These are phyloP conservation scores for Yamadazyma laniorum DNA, from an alignment of 805 yeast species.

Conservation along the genomic window DNA sequence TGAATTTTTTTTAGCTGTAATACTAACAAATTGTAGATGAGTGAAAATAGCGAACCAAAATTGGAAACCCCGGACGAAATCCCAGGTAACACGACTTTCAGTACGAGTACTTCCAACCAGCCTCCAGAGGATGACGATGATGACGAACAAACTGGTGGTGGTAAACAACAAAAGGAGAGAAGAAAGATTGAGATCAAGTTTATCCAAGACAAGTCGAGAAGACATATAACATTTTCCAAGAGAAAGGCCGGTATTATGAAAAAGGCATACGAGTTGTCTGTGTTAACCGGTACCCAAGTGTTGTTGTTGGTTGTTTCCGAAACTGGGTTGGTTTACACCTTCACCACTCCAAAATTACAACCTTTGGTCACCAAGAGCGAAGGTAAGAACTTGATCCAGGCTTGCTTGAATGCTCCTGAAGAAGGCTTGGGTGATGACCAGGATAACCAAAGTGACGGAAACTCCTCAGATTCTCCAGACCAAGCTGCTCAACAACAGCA, in stretches of 20 bases:
- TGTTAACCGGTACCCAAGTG: constrained; percentile 96
- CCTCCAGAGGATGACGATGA: constrained; percentile 49
- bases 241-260: constrained; percentile 99
- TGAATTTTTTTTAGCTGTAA: too few relatives aligned
- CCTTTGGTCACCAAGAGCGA: constrained; percentile 97
- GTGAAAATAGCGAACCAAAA: constrained; percentile 37
- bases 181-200: constrained; percentile 96
- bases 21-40: too few relatives aligned
- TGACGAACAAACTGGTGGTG: constrained; percentile 47
- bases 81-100: constrained; percentile 21
- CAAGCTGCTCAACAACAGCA: constrained; percentile 32
- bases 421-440: constrained; percentile 69
- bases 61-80: constrained; percentile 26
- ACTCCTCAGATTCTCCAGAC: constrained; percentile 40
- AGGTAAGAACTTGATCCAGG: constrained; percentile 95
- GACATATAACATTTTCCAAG: constrained; percentile 96
- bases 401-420: constrained; percentile 96
- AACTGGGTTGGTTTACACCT: constrained; percentile 97
- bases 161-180: constrained; percentile 54
- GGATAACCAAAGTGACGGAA: constrained; percentile 49
- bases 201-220: constrained; percentile 94
- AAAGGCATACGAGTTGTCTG: constrained; percentile 97
- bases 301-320: constrained; percentile 91
- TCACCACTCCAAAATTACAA: constrained; percentile 98
- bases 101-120: constrained; percentile 22